Conservation (phyloP, 2,329 filamentous ascomycete species). For the Botrytis paeoniae region DNA sequence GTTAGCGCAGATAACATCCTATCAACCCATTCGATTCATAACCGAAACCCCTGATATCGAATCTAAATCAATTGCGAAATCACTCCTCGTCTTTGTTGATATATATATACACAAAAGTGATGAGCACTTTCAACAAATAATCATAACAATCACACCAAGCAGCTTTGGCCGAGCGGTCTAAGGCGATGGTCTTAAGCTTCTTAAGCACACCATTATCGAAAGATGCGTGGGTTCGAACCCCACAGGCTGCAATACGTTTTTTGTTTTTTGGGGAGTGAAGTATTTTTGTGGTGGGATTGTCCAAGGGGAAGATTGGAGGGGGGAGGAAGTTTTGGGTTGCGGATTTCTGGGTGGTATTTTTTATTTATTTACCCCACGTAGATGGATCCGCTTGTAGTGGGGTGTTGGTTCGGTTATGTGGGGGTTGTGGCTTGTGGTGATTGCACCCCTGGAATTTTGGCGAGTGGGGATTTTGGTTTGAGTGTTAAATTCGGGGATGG, state of each 20-base stretch:
- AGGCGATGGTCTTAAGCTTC: slow-evolving; percentile 16
- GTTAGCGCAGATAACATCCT: not conserved
- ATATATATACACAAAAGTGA: too few species aligned
- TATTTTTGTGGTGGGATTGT: not conserved
- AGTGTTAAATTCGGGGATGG: not conserved
- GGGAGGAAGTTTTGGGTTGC: too few species aligned
- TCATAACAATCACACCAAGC: not conserved
- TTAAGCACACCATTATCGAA: slow-evolving; percentile 13
- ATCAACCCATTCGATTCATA: not conserved
- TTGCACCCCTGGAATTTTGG: not conserved
- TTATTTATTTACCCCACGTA: not conserved
- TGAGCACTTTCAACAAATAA: rapidly evolving
- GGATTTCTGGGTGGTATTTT: not conserved
- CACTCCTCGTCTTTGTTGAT: too few species aligned
- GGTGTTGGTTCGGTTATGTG: not conserved
- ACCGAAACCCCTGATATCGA: not conserved
- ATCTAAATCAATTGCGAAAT: too few species aligned
- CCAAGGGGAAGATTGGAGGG: rapidly evolving
- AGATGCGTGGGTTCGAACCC: slow-evolving; percentile 18
- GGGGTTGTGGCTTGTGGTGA: not conserved
- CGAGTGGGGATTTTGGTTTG: not conserved
- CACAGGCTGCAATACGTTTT: not conserved
- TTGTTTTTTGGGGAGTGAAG: rapidly evolving
- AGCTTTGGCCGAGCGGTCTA: slow-evolving; percentile 8
- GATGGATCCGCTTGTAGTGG: not conserved